These are phyloP conservation scores for Trametes sp. DNA, from an alignment of 1,284 basidiomycete genomes.

Conservation along the genomic window DNA sequence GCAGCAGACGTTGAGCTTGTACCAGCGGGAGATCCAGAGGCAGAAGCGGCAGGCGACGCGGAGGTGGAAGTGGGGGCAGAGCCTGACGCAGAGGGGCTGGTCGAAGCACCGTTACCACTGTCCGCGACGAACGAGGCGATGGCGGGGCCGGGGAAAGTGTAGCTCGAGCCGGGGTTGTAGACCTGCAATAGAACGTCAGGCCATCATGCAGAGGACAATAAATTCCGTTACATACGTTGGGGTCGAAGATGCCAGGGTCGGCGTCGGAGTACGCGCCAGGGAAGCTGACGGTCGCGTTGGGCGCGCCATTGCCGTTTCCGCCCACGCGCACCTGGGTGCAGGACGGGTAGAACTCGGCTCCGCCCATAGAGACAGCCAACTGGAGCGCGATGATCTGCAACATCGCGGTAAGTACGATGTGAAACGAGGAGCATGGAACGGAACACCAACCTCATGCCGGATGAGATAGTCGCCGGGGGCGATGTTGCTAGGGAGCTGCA, in stretches of 20 bases:
- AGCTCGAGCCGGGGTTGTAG: conserved; percentile 44
- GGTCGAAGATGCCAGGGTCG: conserved; percentile 64
- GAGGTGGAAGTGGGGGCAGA: conserved; percentile 14
- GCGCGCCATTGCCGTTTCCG: conserved; percentile 53
- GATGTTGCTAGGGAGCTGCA: conserved; percentile 64
- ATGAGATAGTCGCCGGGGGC: conserved; percentile 71
- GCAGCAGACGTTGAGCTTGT: conserved; percentile 11
- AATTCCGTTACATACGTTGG: conserved; percentile 12
- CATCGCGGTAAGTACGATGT: background rate
- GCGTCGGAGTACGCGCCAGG: conserved; percentile 71
- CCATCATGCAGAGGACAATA: background rate
- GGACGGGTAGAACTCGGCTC: conserved; percentile 78
- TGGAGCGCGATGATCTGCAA: conserved; percentile 69
- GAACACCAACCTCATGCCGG: conserved; percentile 59
- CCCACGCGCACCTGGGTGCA: conserved; percentile 67
- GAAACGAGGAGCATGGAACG: background rate
- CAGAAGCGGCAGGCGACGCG: conserved; percentile 12
- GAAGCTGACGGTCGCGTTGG: conserved; percentile 58
- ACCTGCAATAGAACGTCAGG: conserved; percentile 38
- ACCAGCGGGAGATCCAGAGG: conserved; percentile 1
- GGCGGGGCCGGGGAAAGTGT: conserved; percentile 50
- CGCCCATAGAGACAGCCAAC: conserved; percentile 53
- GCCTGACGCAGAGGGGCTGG: conserved; percentile 16
- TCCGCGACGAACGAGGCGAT: conserved; percentile 39
- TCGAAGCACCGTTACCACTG: conserved; percentile 12